Conservation (phyloP, 306 rosid species). For the Argentina anserina region DNA sequence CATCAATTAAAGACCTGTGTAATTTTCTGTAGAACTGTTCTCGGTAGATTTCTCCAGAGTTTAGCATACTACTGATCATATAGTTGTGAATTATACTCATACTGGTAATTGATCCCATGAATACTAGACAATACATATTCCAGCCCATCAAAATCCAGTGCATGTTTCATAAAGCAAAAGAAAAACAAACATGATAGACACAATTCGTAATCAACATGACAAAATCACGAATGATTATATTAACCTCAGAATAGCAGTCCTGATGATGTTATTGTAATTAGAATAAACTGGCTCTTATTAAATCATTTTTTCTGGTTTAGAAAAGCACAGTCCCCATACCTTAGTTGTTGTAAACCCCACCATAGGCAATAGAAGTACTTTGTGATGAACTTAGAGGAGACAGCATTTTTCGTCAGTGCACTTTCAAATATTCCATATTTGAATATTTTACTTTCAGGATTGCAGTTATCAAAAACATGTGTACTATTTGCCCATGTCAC, state of each 20-base stretch:
- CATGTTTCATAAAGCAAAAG: neutral
- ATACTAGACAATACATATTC: neutral
- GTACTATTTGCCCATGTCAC: slow-evolving; percentile 58
- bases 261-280: neutral
- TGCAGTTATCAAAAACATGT: slow-evolving; percentile 54
- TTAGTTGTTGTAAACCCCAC: slow-evolving; percentile 98
- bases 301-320: slow-evolving; percentile 9
- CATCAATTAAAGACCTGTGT: neutral
- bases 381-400: slow-evolving; percentile 54
- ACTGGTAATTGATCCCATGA: neutral
- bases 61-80: neutral
- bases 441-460: slow-evolving; percentile 46
- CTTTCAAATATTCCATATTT: slow-evolving; percentile 62
- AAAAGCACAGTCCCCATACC: slow-evolving; percentile 45
- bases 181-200: neutral
- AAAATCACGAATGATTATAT: neutral
- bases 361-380: slow-evolving; percentile 90
- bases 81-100: neutral
- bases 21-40: neutral
- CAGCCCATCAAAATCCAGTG: neutral
- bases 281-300: slow-evolving; percentile 10
- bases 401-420: slow-evolving; percentile 61
- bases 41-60: neutral
- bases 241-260: neutral
- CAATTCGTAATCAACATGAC: neutral